Evolutionary conservation across 1,139 yeast species (phyloP), one percentile per base, ranked within the genome.

Genomic region (Zygoascus meyerae): DNA sequence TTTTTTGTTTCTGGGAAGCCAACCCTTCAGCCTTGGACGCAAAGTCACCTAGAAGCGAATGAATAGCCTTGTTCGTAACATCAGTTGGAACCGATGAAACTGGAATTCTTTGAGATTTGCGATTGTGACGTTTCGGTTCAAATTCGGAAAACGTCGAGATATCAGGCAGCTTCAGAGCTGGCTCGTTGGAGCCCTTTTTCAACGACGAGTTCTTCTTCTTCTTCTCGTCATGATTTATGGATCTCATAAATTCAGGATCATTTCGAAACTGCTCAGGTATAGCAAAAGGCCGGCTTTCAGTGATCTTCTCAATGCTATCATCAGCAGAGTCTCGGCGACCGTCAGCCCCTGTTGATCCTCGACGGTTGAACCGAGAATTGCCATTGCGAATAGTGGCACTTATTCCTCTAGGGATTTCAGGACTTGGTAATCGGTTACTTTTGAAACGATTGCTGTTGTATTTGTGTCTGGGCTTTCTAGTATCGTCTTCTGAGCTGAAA

Each of bases 31-130:
- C 53, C 34, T 54, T 56, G 29, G 55, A 44, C 48, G 55, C 57
- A 42, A 57, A 59, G 42, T 57, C 55, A 26, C 55, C 51, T 36
- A 59, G 54, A 6, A 61, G 61, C 4, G 59, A 50, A 34, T 58
- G 56, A 21, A 59, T 42, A 4, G 62, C 62, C 37, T 54, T 54
- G 46, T 58, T 61, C 29, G 57, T 58, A n/a, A 54, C 53, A 40
- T 59, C 62, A 34, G 58, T 38, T 1, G 62, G 62, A 17, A 59
- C 60, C 8, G 61, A 55, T 7, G 54, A 56, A 18, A 59, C 51
- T 6, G 58, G 36, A 10, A 42, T 29, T 15, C 45, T 36, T 15
- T 42, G 34, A 55, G 44, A 30, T 34, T 48, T 31, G 33, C 38
- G 29, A 45, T 47, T 47, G 28, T 46, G 44, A 9, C 49, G 49